Base-by-base conservation (phyloP, 2,329 filamentous ascomycete genomes). In the Colletotrichum liaoningense region DNA sequence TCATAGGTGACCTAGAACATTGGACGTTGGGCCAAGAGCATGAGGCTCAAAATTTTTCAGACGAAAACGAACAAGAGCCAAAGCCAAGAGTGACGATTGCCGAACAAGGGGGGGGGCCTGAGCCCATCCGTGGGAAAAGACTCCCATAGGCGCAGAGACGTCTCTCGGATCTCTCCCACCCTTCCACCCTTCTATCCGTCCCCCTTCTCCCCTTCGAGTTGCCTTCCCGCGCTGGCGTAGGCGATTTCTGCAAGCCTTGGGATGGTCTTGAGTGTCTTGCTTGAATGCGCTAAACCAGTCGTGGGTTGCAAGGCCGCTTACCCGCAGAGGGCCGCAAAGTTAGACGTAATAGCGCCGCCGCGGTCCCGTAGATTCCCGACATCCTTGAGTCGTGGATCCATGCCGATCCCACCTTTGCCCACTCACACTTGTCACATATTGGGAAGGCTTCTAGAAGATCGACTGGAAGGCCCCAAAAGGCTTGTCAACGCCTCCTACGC, bases 371-470 rank as follows among this genome's bases (percentile, higher is more conserved):
- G 54, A 73, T 63, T 70, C 33, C 70, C 70, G 70, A 73, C 30
- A 24, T 56, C 11, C 59, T 73, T 19, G 66, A 73, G 66, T 69
- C 70, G 66, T 62, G 11, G 30, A 65, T 59, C 70, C 70, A 12
- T 33, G 66, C 8, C 22, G 24, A 49, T 63, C 4, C 55, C 30
- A 33, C 30, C 30, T 33, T 33, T 33, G 30, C 30, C 30, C 59
- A 64, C 70, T 46, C n/a, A 33, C 16, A 24, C n/a, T 33, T 14
- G 59, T 69, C 59, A 46, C 67, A 11, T n/a, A 22, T 73, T 46
- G 16, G 70, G 70, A 69, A 73, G 59, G 66, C 70, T 73, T 73
- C 70, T 73, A 70, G 70, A 73, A 73, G 70, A 73, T 73, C 70
- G 54, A 49, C 59, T 24, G 7, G 42, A 62, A 22, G 54, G 42